phyloP scores from a whole-genome alignment of 768 basidiomycete species.

The Pleurotus eryngii region DNA sequence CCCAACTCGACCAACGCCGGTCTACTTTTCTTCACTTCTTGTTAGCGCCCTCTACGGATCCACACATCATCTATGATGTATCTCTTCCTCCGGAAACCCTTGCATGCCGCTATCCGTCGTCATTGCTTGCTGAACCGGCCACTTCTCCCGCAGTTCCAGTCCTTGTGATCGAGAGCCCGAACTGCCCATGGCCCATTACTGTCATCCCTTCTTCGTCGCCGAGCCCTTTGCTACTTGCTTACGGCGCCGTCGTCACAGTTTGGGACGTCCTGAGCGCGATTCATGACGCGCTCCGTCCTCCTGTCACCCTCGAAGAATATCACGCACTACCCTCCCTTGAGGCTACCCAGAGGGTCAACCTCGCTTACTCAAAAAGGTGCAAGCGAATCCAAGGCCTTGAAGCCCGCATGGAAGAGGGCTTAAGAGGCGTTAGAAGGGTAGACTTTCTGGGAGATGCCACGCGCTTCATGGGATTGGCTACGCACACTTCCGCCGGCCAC shows the following conservation, averaged over 20 bases:
- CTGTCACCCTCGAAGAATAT: slow-evolving; percentile 4
- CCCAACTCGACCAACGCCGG: slow-evolving; percentile 3
- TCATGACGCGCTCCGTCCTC: neutral
- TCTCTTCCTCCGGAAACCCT: slow-evolving; percentile 2
- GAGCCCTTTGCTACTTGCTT: neutral
- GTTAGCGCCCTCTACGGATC: neutral
- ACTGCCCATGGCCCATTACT: slow-evolving; percentile 5
- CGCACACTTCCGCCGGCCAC: neutral
- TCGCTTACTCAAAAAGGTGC: slow-evolving; percentile 1
- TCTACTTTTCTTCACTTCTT: slow-evolving; percentile 2
- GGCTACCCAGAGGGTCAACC: neutral
- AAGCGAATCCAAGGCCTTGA: neutral
- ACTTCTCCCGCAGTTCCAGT: neutral
- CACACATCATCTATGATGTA: slow-evolving; percentile 4
- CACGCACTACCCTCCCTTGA: slow-evolving; percentile 6
- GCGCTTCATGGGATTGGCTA: slow-evolving; percentile 8
- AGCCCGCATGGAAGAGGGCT: slow-evolving; percentile 3
- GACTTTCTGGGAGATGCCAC: slow-evolving; percentile 6
- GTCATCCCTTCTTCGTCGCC: slow-evolving; percentile 5
- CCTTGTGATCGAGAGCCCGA: neutral
- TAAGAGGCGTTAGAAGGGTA: slow-evolving; percentile 5
- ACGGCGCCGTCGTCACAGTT: slow-evolving; percentile 2
- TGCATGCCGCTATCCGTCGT: neutral
- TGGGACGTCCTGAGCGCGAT: slow-evolving; percentile 6
- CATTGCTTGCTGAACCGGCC: slow-evolving; percentile 1